These are phyloP conservation scores for Cyberlindnera saturnus DNA, from an alignment of 805 yeast species.

Conservation along the genomic window DNA sequence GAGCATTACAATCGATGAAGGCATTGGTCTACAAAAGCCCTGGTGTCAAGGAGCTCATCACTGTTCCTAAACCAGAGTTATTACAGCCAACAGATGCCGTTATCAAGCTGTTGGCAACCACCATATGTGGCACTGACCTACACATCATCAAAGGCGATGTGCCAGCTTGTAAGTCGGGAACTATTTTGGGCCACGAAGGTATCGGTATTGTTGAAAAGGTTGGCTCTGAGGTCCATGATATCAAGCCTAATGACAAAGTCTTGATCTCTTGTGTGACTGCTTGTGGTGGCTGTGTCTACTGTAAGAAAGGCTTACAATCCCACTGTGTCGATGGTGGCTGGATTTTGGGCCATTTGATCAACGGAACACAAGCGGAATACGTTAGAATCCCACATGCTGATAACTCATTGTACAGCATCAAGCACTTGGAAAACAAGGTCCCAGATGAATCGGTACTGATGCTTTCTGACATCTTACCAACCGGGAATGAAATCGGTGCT, in stretches of 20 bases:
- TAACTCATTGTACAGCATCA: slow-evolving; percentile 27
- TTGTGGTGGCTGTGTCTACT: slow-evolving; percentile 54
- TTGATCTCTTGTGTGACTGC: slow-evolving; percentile 63
- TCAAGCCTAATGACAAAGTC: slow-evolving; percentile 53
- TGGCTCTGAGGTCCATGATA: slow-evolving; percentile 42
- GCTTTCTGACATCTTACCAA: slow-evolving; percentile 60
- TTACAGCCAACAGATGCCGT: slow-evolving; percentile 47
- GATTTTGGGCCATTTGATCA: slow-evolving; percentile 50
- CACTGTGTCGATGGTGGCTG: slow-evolving; percentile 55
- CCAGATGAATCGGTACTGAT: slow-evolving; percentile 49
- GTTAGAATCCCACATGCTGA: slow-evolving; percentile 49
- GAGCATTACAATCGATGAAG: slow-evolving; percentile 29
- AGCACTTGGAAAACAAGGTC: slow-evolving; percentile 28
- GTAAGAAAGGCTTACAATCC: slow-evolving; percentile 48
- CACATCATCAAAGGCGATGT: slow-evolving; percentile 59
- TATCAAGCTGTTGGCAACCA: slow-evolving; percentile 49
- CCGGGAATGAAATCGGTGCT: slow-evolving; percentile 63
- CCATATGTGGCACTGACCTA: slow-evolving; percentile 61
- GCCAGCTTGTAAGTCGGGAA: slow-evolving; percentile 41
- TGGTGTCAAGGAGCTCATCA: slow-evolving; percentile 31
- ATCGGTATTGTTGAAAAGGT: slow-evolving; percentile 45
- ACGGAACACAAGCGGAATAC: slow-evolving; percentile 64
- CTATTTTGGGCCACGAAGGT: slow-evolving; percentile 59
- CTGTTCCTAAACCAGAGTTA: slow-evolving; percentile 38
- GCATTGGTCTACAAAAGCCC: slow-evolving; percentile 41